Evolutionary conservation across 192 early-diverging fungal genomes (phyloP), one percentile per base, ranked within the genome.

Genomic region (Jimgerdemannia lactiflua): DNA sequence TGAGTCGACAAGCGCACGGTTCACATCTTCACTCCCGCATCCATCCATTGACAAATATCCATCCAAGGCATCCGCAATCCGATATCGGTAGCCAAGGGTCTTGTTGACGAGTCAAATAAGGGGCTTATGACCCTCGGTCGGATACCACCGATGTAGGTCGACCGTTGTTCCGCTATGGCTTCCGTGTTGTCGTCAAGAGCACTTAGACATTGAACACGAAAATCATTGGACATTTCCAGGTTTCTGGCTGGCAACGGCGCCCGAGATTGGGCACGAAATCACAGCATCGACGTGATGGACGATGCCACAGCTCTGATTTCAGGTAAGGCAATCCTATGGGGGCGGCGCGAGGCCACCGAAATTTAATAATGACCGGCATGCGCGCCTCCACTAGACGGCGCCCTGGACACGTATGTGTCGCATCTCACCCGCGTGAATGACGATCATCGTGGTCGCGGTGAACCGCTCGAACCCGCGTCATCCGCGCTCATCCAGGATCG

Each of bases 1-100:
- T 80, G 80, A 80, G 29, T 63, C 14, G n/a, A 6, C 3, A 40
- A 43, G 40, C 41, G 29, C 43, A 75, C 42, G 43, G 40, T 14
- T 44, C 43, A 39, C 14, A 6, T 59, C 49, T 59, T 59, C 49
- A 39, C 29, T n/a, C 63, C 44, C n/a, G 40, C 29, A 29, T 29
- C 29, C 29, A 29, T 29, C 29, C 29, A 29, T 29, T 29, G 29
- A 29, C 29, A 29, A 29, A 29, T 29, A 29, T 29, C 29, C 29
- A n/a, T 65, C 4, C 44, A 73, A 84, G 91, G 84, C 20, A 77
- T 94, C 49, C 84, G 84, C 43, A 91, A 94, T 42, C 92, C 95
- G 4, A 92, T 96, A 17, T 72, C 79, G 18, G 83, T 83, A 1
- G 85, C 89, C 0, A 75, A 87, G 54, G 74, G 79, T 4, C 75